A percentile compares a stretch with the other conserved stretches of the same genome.
Conservation (phyloP, 805 yeast species). For the Sungouiozyma intestinalis region DNA sequence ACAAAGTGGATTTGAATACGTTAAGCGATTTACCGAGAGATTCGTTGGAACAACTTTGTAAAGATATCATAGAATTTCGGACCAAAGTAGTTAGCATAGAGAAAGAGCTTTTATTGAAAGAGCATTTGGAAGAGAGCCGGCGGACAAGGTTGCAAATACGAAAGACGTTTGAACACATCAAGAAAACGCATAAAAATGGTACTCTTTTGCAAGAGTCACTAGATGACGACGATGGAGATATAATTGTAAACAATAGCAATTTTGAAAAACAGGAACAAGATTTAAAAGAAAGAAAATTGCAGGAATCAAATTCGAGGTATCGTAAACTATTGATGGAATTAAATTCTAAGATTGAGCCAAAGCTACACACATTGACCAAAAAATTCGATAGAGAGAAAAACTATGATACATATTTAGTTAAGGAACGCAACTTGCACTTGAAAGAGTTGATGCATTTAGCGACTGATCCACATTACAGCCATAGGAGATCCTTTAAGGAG, state of each 20-base stretch:
- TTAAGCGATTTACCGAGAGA: conserved; percentile 23
- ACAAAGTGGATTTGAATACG: conserved; percentile 21
- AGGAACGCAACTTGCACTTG: conserved; percentile 12
- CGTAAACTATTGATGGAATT: conserved; percentile 9
- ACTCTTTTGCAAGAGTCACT: conserved; percentile 4
- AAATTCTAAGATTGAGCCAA: conserved; percentile 13
- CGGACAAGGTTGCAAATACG: conserved; percentile 19
- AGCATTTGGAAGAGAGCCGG: conserved; percentile 23
- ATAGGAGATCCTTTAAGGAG: conserved; percentile 17
- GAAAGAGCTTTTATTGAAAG: conserved; percentile 38
- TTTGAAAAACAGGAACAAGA: conserved; percentile 8
- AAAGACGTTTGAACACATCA: conserved; percentile 21
- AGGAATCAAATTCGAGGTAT: conserved; percentile 11
- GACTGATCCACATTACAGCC: conserved; percentile 20
- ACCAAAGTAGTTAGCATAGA: conserved; percentile 45
- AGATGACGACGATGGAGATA: conserved; percentile 11
- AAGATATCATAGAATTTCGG: conserved; percentile 46
- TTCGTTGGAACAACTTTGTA: conserved; percentile 24
- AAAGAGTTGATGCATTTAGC: conserved; percentile 18
- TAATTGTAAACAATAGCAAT: conserved; percentile 2
- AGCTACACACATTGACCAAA: conserved; percentile 8
- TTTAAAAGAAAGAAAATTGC: conserved; percentile 6
- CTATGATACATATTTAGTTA: conserved; percentile 10
- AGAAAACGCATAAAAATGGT: conserved; percentile 8
- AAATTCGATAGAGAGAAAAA: conserved; percentile 8